Evolutionary conservation across 2,329 filamentous ascomycete species (phyloP), one percentile per base, ranked within the genome.

Genomic region (Aspergillus sp.): DNA sequence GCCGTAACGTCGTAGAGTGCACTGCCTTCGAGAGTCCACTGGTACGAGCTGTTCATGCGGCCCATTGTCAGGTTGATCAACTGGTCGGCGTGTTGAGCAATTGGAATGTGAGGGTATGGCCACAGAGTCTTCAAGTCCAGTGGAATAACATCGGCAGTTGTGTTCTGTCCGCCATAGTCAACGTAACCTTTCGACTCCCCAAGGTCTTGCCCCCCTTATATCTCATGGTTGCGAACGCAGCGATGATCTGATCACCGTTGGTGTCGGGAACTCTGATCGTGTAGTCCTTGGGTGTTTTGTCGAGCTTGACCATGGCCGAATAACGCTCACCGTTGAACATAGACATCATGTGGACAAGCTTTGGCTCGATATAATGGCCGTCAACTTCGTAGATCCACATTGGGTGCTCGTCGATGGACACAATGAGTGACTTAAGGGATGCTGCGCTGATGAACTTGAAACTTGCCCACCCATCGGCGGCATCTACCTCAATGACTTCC

Each of bases 401-500:
- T 2, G 63, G 60, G 45, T 73, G 70, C 37, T 67, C 62, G 47
- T 74, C 71, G 28, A 74, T 69, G 5, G 65, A 67, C 27, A 67
- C 71, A 60, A 48, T 78, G 52, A 38, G 80, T 54, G 68, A 72
- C 38, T 73, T 60, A 27, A 78, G 69, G 40, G 72, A 69, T 39
- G 74, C 68, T 2, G 74, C 66, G n/a, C 69, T 74, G 44, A 83
- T 71, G n/a, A 81, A 54, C 48, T 81, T 73, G 10, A 83, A 61
- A 6, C 76, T 75, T 0, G 74, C 54, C 77, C 78, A 82, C 30
- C 64, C 60, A n/a, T 61, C 54, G 4, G 56, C 46, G 3, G 56
- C 43, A 27, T 64, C 55, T 4, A 73, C 68, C 1, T 64, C 52
- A 47, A 81, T 68, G 7, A 73, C 62, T 29, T 77, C 73, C 0